Evolutionary conservation across 2,329 filamentous ascomycete species (phyloP).

Genomic region (Phialophora verrucosa): DNA sequence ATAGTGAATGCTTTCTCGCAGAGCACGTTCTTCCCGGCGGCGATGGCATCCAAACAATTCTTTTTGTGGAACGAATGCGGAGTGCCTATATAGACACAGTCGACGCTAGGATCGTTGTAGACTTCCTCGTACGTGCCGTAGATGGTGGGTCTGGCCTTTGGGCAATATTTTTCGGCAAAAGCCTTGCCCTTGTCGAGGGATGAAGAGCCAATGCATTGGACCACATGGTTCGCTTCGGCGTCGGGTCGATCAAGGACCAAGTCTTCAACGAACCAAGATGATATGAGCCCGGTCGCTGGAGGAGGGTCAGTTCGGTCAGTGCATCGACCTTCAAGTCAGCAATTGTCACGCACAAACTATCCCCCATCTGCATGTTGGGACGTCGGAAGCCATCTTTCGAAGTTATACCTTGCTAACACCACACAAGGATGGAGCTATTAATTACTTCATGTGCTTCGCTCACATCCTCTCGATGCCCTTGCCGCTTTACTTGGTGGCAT

Average conservation of each 20-base stretch:
- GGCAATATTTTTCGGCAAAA: conserved; percentile 47
- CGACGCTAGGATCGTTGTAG: conserved; percentile 39
- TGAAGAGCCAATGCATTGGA: conserved; percentile 53
- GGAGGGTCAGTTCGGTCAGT: conserved; percentile 9
- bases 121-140: conserved; percentile 33
- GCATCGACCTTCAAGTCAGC: neutral
- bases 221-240: conserved; percentile 49
- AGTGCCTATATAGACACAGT: conserved; percentile 43
- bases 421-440: neutral
- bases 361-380: conserved; percentile 34
- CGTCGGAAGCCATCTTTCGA: conserved; percentile 19
- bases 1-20: conserved; percentile 92
- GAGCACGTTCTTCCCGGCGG: conserved; percentile 22
- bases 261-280: conserved; percentile 55
- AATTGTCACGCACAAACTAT: conserved; percentile 30
- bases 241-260: conserved; percentile 47
- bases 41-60: conserved; percentile 78
- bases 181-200: conserved; percentile 47
- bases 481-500: neutral
- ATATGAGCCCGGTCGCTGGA: conserved; percentile 52
- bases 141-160: conserved; percentile 23
- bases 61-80: conserved; percentile 88
- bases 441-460: neutral
- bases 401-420: neutral
- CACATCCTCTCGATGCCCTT: neutral